Percentiles rank a stretch among this genome's conserved stretches.
phyloP scores from a whole-genome alignment of 257 asterid species.

The Echium plantagineum region DNA sequence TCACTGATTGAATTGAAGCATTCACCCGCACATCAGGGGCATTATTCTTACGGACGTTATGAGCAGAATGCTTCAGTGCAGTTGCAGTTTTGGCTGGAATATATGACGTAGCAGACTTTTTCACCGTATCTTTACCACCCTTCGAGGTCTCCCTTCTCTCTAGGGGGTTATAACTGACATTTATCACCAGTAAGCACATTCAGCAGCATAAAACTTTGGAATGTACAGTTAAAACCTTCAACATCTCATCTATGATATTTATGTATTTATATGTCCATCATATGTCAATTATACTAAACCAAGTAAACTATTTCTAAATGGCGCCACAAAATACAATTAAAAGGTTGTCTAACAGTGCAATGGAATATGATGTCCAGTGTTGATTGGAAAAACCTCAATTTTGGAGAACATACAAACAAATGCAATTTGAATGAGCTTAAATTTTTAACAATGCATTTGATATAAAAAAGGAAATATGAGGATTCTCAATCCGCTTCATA shows the following conservation, averaged over 20 bases:
- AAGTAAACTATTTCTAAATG: background rate
- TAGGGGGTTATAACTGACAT: conserved; percentile 63
- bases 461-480: background rate
- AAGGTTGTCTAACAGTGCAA: background rate
- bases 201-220: background rate
- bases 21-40: conserved; percentile 17
- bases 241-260: background rate
- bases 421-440: background rate
- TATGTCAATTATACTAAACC: background rate
- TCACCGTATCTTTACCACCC: conserved; percentile 78
- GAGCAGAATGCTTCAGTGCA: conserved; percentile 40
- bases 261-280: background rate
- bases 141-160: conserved; percentile 84
- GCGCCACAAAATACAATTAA: background rate
- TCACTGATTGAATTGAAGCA: conserved; percentile 37
- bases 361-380: background rate
- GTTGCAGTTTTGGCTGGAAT: conserved; percentile 41
- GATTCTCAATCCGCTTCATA: background rate
- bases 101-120: conserved; percentile 51
- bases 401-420: background rate
- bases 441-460: too few species aligned
- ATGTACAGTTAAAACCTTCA: background rate
- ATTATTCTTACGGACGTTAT: conserved; percentile 43
- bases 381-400: background rate
- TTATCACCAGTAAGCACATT: background rate